Evolutionary conservation across 2,329 filamentous ascomycete genomes (phyloP), one percentile per base, ranked within the genome.

Genomic region (Hymenoscyphus scutula): DNA sequence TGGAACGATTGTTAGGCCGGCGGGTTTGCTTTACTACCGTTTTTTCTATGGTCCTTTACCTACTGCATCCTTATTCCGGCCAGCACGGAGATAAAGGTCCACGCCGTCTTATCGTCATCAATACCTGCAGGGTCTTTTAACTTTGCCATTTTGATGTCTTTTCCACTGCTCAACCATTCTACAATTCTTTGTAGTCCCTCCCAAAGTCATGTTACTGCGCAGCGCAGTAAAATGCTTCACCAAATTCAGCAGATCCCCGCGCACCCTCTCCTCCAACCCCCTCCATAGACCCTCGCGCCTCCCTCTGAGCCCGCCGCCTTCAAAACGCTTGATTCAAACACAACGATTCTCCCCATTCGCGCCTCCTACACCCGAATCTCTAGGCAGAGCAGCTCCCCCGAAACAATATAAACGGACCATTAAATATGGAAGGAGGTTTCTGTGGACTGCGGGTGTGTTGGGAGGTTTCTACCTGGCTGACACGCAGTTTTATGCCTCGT

Each of bases 281-380:
- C 30, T 41, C 56, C 7, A 17, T 30, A 27, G 25, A 27, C 53
- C 30, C 11, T 37, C 25, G 15, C 30, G 56, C 34, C 5, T 38
- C 19, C n/a, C 10, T 23, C 56, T 62, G 51, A 65, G 38, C 17
- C 25, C 63, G 17, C 27, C 55, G 54, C 55, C 5, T 25, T 51
- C 45, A 51, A 34, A 58, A 32, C 70, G 71, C 48, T 68, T 68
- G 51, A 62, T 73, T 59, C 76, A 73, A 38, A 69, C 62, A 23
- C 79, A 80, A 58, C 67, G 68, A 64, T 91, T 87, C 73, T 80
- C 87, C 66, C 84, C 87, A 15, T 84, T 92, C 69, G 82, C 84
- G 0, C 93, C 93, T 5, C 92, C 92, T 0, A 86, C 90, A 4
- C 93, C 93, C 5, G 84, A 83, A 64, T 90, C 90, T 41, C 83